Percentiles rank a stretch among this genome's conserved stretches.
Conservation (phyloP, 2,329 filamentous ascomycete genomes). For the Trichophaea hybrida region DNA sequence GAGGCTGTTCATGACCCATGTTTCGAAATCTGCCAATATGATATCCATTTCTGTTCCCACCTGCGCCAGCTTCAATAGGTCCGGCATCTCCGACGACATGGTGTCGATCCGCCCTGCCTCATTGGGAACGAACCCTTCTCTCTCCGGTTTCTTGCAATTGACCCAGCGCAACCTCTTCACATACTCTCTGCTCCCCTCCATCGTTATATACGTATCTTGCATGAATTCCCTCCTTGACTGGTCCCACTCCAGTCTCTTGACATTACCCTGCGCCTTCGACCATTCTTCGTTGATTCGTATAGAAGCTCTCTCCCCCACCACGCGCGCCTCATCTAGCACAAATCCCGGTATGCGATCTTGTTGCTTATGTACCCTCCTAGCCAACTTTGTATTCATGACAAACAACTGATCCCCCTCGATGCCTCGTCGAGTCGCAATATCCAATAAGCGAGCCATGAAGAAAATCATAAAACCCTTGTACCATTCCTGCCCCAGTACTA, state of each 20-base stretch:
- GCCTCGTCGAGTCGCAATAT: constrained; percentile 9
- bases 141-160: constrained; percentile 8
- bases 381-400: constrained; percentile 36
- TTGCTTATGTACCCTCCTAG: constrained; percentile 35
- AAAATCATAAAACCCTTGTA: constrained; percentile 43
- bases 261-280: constrained; percentile 7
- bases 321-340: constrained; percentile 7
- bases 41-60: background rate
- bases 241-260: background rate
- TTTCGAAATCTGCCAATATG: constrained; percentile 34
- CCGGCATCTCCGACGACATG: background rate
- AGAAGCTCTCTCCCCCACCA: constrained; percentile 9
- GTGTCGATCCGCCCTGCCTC: background rate
- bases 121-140: background rate
- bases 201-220: background rate
- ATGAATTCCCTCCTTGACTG: no score
- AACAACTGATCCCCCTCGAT: constrained; percentile 30
- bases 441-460: constrained; percentile 33
- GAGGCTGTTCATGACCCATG: constrained; percentile 36
- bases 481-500: constrained; percentile 21
- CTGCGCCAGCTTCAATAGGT: background rate
- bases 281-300: constrained; percentile 10
- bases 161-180: constrained; percentile 17
- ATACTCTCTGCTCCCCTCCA: constrained; percentile 12
- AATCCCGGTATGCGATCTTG: constrained; percentile 13